Conservation (phyloP, 169 alveolate genomes). For the Amoebophrya sp. region DNA sequence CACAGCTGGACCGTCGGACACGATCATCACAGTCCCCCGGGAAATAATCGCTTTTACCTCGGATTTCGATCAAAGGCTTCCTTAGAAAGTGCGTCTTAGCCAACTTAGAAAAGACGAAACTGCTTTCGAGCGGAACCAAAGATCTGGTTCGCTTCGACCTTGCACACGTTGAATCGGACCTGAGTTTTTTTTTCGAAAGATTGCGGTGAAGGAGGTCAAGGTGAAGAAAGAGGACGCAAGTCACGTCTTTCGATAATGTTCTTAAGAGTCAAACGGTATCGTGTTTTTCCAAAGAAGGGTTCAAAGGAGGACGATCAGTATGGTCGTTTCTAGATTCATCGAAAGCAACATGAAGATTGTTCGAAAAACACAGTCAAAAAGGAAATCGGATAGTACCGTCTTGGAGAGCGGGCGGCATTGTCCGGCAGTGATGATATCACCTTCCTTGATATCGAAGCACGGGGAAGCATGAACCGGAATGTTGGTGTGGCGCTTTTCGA, state of each 20-base stretch:
- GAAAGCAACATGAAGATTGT: background rate
- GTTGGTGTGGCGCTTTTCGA: conserved; percentile 97
- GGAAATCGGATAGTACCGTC: conserved; percentile 66
- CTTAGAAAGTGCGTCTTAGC: no score
- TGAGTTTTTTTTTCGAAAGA: background rate
- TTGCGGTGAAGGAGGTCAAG: no score
- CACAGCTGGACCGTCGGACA: no score
- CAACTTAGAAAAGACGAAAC: conserved; percentile 92
- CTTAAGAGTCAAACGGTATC: no score
- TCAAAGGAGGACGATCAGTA: background rate
- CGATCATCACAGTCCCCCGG: no score
- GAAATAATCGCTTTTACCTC: no score
- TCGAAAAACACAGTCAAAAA: background rate
- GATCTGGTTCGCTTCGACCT: conserved; percentile 92
- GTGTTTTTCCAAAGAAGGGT: background rate
- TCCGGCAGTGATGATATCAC: conserved; percentile 97
- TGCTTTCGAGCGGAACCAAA: conserved; percentile 96
- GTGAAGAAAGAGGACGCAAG: no score
- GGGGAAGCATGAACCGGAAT: conserved; percentile 96
- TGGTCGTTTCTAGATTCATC: background rate
- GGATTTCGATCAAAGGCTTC: no score
- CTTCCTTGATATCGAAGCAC: conserved; percentile 93
- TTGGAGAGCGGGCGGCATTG: conserved; percentile 99
- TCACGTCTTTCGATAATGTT: no score
- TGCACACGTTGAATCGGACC: conserved; percentile 92